Conservation (phyloP, 2,329 filamentous ascomycete genomes). For the Phialemonium atrogriseum region DNA sequence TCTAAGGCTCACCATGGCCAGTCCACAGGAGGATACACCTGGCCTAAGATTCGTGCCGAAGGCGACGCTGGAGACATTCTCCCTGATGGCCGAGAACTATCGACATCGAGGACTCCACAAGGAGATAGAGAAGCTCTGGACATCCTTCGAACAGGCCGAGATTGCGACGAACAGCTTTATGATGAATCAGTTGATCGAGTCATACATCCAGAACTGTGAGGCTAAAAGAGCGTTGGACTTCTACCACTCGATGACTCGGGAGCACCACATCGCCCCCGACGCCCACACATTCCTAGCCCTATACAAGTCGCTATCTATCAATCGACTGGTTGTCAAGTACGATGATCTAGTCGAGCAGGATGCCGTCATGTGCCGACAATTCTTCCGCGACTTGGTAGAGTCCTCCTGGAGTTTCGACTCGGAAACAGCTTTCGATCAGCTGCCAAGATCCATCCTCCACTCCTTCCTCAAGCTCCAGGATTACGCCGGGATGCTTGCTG, state of each 20-base stretch:
- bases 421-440: conserved; percentile 16
- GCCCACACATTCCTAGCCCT: conserved; percentile 61
- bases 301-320: conserved; percentile 51
- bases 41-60: conserved; percentile 34
- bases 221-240: conserved; percentile 44
- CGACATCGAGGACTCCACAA: conserved; percentile 50
- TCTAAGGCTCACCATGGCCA: conserved; percentile 12
- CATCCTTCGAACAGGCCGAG: conserved; percentile 52
- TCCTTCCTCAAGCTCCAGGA: conserved; percentile 35
- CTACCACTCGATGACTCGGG: conserved; percentile 44
- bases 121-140: conserved; percentile 52
- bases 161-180: conserved; percentile 65
- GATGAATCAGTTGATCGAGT: conserved; percentile 69
- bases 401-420: conserved; percentile 16
- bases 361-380: conserved; percentile 10
- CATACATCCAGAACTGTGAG: conserved; percentile 52
- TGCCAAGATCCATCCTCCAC: conserved; percentile 23
- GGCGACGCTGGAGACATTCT: conserved; percentile 72
- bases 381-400: conserved; percentile 22
- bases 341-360: conserved; percentile 12
- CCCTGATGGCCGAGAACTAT: conserved; percentile 65
- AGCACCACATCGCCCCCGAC: conserved; percentile 48
- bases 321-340: conserved; percentile 29
- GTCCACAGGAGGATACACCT: conserved; percentile 11
- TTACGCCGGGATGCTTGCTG: conserved; percentile 38